phyloP scores from a whole-genome alignment of 441 rosid genomes.

The Brassica hybrid region DNA sequence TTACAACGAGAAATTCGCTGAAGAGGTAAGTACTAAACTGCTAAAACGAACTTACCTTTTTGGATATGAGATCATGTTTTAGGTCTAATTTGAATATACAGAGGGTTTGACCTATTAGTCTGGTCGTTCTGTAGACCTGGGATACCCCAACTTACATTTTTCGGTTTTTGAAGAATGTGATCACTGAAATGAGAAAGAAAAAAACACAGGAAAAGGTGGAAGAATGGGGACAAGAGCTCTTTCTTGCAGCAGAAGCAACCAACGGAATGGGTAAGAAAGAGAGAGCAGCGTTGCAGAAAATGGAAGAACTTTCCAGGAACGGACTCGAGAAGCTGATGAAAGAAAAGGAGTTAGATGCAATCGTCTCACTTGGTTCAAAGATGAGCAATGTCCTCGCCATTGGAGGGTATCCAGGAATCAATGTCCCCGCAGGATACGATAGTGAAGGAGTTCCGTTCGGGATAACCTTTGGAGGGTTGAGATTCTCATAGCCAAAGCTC shows the following conservation, averaged over 20 bases:
- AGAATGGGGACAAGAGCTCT: constrained; percentile 52
- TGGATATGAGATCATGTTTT: too few relatives aligned
- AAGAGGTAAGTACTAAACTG: too few relatives aligned
- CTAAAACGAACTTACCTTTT: background rate
- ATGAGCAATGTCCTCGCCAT: constrained; percentile 56
- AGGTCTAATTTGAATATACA: too few relatives aligned
- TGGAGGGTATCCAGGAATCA: constrained; percentile 72
- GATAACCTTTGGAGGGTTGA: constrained; percentile 61
- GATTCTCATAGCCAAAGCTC: constrained; percentile 63
- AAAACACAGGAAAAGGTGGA: constrained; percentile 54
- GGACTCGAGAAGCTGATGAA: constrained; percentile 59
- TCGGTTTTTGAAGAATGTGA: background rate
- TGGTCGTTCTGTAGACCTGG: too few relatives aligned
- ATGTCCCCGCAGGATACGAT: constrained; percentile 63
- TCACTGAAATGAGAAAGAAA: background rate
- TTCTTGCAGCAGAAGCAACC: constrained; percentile 52
- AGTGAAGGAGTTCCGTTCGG: constrained; percentile 63
- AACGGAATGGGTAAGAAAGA: constrained; percentile 46
- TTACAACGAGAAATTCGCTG: constrained; percentile 56
- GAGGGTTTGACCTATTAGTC: too few relatives aligned
- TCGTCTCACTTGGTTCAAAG: constrained; percentile 42
- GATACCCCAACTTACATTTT: too few relatives aligned
- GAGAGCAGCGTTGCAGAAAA: constrained; percentile 42
- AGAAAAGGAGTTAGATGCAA: constrained; percentile 49
- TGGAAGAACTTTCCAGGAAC: constrained; percentile 44